Conservation (phyloP, 2,329 filamentous ascomycete genomes). For the Fusarium redolens region DNA sequence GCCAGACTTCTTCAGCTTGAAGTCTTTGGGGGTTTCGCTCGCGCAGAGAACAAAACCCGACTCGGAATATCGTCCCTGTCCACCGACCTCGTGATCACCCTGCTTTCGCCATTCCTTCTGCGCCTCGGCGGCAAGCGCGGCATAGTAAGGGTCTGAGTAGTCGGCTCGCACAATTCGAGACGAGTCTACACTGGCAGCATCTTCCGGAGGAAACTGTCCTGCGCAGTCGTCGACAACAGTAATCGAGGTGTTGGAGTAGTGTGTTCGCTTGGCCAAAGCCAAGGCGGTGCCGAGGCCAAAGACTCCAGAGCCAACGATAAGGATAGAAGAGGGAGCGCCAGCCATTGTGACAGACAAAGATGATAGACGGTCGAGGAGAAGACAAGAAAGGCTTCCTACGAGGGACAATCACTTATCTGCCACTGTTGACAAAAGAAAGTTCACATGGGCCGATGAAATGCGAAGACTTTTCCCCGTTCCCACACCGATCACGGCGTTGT, state of each 20-base stretch:
- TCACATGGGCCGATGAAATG: constrained; percentile 21
- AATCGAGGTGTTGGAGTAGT: constrained; percentile 64
- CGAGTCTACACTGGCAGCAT: constrained; percentile 71
- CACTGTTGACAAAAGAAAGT: constrained; percentile 19
- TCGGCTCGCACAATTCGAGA: constrained; percentile 77
- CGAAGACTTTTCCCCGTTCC: constrained; percentile 38
- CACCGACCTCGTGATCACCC: constrained; percentile 67
- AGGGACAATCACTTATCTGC: constrained; percentile 25
- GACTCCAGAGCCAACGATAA: constrained; percentile 76
- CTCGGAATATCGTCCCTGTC: constrained; percentile 75
- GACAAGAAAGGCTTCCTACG: constrained; percentile 10
- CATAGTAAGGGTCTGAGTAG: constrained; percentile 84
- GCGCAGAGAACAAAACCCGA: constrained; percentile 75
- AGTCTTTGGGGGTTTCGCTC: constrained; percentile 53
- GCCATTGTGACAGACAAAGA: constrained; percentile 44
- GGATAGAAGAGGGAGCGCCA: constrained; percentile 60
- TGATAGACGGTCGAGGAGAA: constrained; percentile 12
- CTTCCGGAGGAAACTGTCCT: constrained; percentile 68
- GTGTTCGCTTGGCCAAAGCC: constrained; percentile 72
- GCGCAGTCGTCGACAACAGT: constrained; percentile 69
- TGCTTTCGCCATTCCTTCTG: constrained; percentile 75
- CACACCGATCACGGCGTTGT: constrained; percentile 44
- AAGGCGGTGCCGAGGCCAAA: constrained; percentile 73
- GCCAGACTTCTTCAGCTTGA: constrained; percentile 55
- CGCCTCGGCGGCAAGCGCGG: constrained; percentile 76